These are phyloP conservation scores for Colletotrichum noveboracense DNA, from an alignment of 2,329 filamentous ascomycete genomes.

Conservation along the genomic window DNA sequence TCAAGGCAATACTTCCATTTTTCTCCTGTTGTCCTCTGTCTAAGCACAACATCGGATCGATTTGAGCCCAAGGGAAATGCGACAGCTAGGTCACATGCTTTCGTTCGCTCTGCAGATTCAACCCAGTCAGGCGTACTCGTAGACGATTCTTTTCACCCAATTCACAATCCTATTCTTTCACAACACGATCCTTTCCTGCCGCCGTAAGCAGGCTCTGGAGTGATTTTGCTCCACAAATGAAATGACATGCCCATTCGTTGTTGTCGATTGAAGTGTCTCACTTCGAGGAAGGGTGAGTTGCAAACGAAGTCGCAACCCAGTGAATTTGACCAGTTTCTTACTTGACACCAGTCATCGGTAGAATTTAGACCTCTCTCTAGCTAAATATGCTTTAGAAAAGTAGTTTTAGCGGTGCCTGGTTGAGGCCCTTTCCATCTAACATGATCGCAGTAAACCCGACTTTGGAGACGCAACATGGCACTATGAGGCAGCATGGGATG, in stretches of 20 bases:
- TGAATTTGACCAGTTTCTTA: neutral
- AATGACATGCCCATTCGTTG: neutral
- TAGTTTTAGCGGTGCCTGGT: neutral
- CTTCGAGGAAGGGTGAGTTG: neutral
- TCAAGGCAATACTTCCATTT: neutral
- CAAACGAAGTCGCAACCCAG: neutral
- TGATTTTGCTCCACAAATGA: neutral
- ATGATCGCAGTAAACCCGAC: neutral
- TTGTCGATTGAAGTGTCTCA: neutral
- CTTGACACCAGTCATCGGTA: neutral
- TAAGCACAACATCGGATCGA: neutral
- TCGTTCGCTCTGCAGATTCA: neutral
- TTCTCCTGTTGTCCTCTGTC: accelerated
- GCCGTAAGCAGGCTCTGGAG: neutral
- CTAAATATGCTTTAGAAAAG: accelerated
- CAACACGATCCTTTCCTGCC: neutral
- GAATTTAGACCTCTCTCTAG: neutral
- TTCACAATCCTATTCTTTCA: neutral
- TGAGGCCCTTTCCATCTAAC: neutral
- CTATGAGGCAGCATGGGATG: neutral
- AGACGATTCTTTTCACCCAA: neutral
- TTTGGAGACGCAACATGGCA: neutral
- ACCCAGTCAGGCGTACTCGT: neutral
- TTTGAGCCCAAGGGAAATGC: neutral
- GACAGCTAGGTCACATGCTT: neutral